Conservation (phyloP, 148 eudicot species). For the Persicaria maculosa region DNA sequence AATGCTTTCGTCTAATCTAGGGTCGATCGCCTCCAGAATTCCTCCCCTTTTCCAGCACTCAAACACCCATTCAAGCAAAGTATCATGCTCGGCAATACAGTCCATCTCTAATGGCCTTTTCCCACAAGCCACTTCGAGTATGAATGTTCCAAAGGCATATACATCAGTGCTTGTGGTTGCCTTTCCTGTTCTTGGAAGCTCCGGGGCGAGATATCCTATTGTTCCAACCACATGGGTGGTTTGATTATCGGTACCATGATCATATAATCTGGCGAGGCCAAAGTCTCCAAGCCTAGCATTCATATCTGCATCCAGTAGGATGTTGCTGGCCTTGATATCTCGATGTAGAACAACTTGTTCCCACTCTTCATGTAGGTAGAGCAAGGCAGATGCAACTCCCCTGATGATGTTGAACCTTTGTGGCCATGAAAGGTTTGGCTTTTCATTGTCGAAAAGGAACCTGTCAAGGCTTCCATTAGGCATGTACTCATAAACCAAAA, state of each 20-base stretch:
- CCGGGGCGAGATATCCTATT: conserved; percentile 23
- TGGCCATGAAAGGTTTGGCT: conserved; percentile 15
- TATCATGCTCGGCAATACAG: background rate
- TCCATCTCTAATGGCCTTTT: conserved; percentile 12
- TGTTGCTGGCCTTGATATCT: conserved; percentile 19
- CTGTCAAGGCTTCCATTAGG: conserved; percentile 32
- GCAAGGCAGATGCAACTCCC: conserved; percentile 24
- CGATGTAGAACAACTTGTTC: conserved; percentile 20
- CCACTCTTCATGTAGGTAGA: conserved; percentile 24
- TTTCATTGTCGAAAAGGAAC: conserved; percentile 13
- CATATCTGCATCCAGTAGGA: conserved; percentile 17
- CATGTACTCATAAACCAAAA: conserved; percentile 29
- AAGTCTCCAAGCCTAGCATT: conserved; percentile 27
- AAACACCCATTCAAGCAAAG: conserved; percentile 21
- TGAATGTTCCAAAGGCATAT: conserved; percentile 17
- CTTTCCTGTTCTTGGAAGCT: conserved; percentile 15
- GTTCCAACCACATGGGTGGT: conserved; percentile 26
- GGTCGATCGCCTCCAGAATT: conserved; percentile 20
- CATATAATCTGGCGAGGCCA: conserved; percentile 24
- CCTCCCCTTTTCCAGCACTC: conserved; percentile 15
- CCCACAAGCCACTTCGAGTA: conserved; percentile 21
- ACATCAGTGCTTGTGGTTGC: conserved; percentile 23
- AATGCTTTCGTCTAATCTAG: conserved; percentile 14
- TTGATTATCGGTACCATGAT: conserved; percentile 16
- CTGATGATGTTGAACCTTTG: conserved; percentile 15